A percentile compares a stretch with the other conserved stretches of the same genome.
phyloP scores from a whole-genome alignment of 352 stramenopile species.

The Phytophthora idaei region DNA sequence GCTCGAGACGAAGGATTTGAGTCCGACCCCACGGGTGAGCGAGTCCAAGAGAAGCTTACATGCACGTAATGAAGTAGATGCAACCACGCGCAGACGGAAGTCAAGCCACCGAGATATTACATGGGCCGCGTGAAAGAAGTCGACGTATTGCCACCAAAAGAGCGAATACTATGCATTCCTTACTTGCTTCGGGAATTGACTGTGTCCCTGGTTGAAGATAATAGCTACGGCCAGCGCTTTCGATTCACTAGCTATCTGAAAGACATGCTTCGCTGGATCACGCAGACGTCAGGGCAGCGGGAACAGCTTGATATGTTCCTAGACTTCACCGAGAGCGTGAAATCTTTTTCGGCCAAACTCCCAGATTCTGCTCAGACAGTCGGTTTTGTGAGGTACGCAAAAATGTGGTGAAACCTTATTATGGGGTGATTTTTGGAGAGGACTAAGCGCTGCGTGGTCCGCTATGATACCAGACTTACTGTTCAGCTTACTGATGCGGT shows the following conservation, averaged over 20 bases:
- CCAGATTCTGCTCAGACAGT: neutral
- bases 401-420: neutral
- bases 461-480: too few species aligned
- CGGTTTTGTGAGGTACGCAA: neutral
- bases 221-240: neutral
- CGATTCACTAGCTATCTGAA: neutral
- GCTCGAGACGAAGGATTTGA: neutral
- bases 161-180: neutral
- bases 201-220: neutral
- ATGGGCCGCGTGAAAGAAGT: neutral
- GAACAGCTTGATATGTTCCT: neutral
- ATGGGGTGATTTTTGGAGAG: too few species aligned
- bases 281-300: neutral
- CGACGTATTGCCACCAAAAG: neutral
- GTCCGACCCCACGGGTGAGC: neutral
- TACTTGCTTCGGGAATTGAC: neutral
- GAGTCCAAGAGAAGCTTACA: neutral
- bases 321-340: neutral
- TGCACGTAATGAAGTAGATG: neutral
- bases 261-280: neutral
- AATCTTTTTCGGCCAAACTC: neutral
- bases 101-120: constrained; percentile 1
- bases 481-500: too few species aligned
- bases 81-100: neutral
- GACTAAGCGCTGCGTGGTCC: too few species aligned